These are phyloP conservation scores for Decorospora gaudefroyi DNA, from an alignment of 2,329 filamentous ascomycete genomes.

Conservation along the genomic window DNA sequence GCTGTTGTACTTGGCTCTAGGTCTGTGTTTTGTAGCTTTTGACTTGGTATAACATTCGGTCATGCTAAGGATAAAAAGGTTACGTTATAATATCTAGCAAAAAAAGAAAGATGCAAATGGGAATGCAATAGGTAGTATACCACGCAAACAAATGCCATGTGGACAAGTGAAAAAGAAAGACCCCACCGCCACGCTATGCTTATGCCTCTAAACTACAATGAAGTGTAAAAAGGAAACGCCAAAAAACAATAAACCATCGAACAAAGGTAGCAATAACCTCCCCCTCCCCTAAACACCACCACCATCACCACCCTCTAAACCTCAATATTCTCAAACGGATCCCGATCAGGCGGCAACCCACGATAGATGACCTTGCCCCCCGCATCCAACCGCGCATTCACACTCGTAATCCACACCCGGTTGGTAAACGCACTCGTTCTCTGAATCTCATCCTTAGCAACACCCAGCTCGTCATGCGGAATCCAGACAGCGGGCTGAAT, in stretches of 20 bases:
- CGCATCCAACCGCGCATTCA: conserved; percentile 84
- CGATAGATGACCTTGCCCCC: conserved; percentile 83
- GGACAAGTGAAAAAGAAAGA: too few relatives aligned
- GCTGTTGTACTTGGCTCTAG: background rate
- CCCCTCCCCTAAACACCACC: background rate
- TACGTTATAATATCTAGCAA: background rate
- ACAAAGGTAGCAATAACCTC: background rate
- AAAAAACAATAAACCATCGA: background rate
- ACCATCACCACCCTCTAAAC: conserved; percentile 21
- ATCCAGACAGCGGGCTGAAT: conserved; percentile 91
- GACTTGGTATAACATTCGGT: too few relatives aligned
- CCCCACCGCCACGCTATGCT: conserved; percentile 7
- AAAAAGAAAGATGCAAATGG: background rate
- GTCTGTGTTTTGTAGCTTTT: background rate
- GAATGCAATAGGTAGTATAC: background rate
- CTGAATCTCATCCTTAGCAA: conserved; percentile 88
- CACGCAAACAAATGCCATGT: too few relatives aligned
- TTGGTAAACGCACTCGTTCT: conserved; percentile 74
- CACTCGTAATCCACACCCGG: conserved; percentile 89
- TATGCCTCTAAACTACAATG: background rate
- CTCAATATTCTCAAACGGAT: conserved; percentile 49
- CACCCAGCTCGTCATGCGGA: conserved; percentile 83
- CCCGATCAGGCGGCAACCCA: conserved; percentile 78
- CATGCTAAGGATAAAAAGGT: too few relatives aligned
- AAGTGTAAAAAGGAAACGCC: background rate